phyloP scores from a whole-genome alignment of 257 asterid species.

The Vinca minor region DNA sequence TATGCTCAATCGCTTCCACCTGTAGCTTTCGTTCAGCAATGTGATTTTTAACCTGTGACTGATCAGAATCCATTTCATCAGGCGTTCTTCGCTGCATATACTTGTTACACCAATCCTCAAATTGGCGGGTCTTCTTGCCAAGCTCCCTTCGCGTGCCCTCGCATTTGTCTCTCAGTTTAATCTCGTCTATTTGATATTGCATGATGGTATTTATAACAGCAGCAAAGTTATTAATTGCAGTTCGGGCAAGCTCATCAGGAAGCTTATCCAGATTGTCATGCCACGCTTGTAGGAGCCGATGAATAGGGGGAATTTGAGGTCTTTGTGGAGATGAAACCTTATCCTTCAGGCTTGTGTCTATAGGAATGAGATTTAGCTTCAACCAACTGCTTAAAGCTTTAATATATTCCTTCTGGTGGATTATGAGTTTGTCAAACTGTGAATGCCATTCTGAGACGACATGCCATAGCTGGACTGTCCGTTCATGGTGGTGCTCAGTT shows the following conservation, averaged over 20 bases:
- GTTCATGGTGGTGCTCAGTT: constrained; percentile 77
- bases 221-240: constrained; percentile 63
- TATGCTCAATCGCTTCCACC: constrained; percentile 48
- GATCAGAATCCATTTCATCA: constrained; percentile 67
- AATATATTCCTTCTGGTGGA: constrained; percentile 63
- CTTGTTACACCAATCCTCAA: constrained; percentile 65
- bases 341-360: constrained; percentile 73
- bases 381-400: constrained; percentile 63
- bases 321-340: constrained; percentile 72
- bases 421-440: constrained; percentile 60
- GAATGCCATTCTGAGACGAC: constrained; percentile 74
- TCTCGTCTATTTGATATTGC: constrained; percentile 74
- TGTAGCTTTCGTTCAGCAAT: constrained; percentile 41
- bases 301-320: constrained; percentile 61
- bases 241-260: constrained; percentile 73
- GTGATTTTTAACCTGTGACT: constrained; percentile 28
- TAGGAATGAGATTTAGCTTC: constrained; percentile 71
- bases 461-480: constrained; percentile 64
- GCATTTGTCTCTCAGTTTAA: constrained; percentile 57
- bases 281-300: constrained; percentile 59
- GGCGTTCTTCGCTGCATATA: constrained; percentile 52
- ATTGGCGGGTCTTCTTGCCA: constrained; percentile 47
- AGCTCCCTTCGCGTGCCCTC: constrained; percentile 66
- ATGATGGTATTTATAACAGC: constrained; percentile 54
- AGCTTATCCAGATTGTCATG: constrained; percentile 59